Percentiles rank a stretch among this genome's conserved stretches.
phyloP scores from a whole-genome alignment of 331 rosid species.

The Spiraea crenata region DNA sequence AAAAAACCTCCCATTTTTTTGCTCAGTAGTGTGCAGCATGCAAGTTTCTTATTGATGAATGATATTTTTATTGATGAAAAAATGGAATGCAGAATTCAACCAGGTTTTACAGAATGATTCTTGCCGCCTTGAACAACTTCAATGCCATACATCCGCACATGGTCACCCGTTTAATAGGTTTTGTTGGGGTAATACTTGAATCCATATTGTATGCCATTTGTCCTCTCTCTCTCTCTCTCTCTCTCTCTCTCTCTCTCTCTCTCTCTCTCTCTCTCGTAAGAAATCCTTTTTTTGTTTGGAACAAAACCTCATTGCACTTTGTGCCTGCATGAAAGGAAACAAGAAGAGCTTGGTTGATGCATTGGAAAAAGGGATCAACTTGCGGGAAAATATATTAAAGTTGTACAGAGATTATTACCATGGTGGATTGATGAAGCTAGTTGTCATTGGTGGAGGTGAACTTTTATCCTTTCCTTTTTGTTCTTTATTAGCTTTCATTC shows the following conservation, averaged over 20 bases:
- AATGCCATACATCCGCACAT: slow-evolving; percentile 69
- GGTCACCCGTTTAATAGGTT: slow-evolving; percentile 85
- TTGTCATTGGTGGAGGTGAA: slow-evolving; percentile 96
- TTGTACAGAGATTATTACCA: slow-evolving; percentile 72
- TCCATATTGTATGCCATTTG: not conserved
- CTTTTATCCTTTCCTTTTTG: not conserved
- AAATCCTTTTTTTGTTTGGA: not conserved
- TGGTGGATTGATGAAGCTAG: slow-evolving; percentile 97
- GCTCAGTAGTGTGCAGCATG: slow-evolving; percentile 25
- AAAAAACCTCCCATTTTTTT: slow-evolving; percentile 16
- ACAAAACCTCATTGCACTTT: not conserved
- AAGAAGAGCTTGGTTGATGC: slow-evolving; percentile 95
- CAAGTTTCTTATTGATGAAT: slow-evolving; percentile 32
- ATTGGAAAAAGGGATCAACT: slow-evolving; percentile 79
- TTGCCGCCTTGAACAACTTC: slow-evolving; percentile 93
- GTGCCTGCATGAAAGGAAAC: slow-evolving; percentile 59
- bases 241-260: not conserved
- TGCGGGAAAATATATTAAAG: slow-evolving; percentile 72
- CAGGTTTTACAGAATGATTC: slow-evolving; percentile 82
- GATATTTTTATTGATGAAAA: slow-evolving; percentile 37
- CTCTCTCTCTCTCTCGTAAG: too few relatives aligned
- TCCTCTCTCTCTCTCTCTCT: slow-evolving; percentile 21
- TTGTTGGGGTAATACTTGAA: slow-evolving; percentile 66
- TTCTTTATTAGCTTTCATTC: not conserved
- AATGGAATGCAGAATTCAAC: slow-evolving; percentile 70